These are phyloP conservation scores for Botryosphaeria dothidea DNA, from an alignment of 2,329 filamentous ascomycete genomes.

Conservation along the genomic window DNA sequence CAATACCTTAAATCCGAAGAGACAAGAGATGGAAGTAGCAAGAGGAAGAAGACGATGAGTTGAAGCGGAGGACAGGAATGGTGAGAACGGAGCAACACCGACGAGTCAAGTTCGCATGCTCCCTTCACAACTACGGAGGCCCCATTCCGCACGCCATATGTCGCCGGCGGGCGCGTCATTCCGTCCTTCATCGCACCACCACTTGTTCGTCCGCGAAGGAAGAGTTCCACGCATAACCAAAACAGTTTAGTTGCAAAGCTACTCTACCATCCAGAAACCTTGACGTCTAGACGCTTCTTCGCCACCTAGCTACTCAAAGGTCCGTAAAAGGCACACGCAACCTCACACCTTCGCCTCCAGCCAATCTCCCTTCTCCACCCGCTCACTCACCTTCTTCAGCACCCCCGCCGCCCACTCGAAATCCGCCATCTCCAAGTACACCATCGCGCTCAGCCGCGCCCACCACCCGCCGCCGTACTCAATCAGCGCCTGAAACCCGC, in stretches of 20 bases:
- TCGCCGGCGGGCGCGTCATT: not conserved
- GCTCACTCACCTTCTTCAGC: constrained; percentile 59
- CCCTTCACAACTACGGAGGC: too few species aligned
- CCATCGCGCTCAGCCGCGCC: constrained; percentile 75
- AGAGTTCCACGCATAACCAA: too few species aligned
- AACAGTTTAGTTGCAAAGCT: too few species aligned
- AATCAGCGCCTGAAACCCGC: constrained; percentile 70
- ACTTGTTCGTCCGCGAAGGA: not conserved
- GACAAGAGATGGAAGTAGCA: too few species aligned
- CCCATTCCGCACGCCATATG: constrained; percentile 1
- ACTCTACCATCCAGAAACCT: too few species aligned
- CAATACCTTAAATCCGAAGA: too few species aligned
- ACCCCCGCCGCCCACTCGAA: constrained; percentile 69
- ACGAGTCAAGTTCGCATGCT: too few species aligned
- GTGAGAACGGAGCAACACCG: too few species aligned
- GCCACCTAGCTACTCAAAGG: too few species aligned
- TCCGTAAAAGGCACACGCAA: not conserved
- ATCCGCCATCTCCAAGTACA: constrained; percentile 79
- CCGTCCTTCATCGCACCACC: not conserved
- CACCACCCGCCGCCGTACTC: constrained; percentile 65
- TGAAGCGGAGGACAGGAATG: too few species aligned
- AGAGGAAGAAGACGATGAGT: too few species aligned
- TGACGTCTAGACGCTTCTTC: too few species aligned
- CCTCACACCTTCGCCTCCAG: not conserved
- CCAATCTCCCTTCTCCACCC: constrained; percentile 50